Evolutionary conservation across 192 early-diverging fungal genomes (phyloP), one percentile per base, ranked within the genome.

Genomic region (Coemansia sp.): DNA sequence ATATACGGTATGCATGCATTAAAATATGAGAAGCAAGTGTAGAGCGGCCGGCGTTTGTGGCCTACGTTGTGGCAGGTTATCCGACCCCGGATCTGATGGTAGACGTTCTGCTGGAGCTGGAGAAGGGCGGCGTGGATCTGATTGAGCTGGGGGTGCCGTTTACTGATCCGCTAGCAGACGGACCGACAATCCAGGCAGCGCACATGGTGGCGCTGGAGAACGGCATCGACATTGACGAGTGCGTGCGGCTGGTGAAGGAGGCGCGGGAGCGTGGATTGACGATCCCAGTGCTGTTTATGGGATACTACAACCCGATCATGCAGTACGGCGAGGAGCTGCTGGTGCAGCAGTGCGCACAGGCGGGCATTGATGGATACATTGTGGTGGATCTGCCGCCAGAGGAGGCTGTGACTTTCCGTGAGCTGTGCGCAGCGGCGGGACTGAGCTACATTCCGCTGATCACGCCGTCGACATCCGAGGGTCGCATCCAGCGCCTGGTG

Each of bases 81-180:
- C 97, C 97, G 36, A 76, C 86, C 14, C 84, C 86, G 18, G 83
- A 85, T 47, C 85, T 88, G 54, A 92, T 95, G 0, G 89, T 93
- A 51, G 91, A 93, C 56, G 79, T 91, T 10, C 76, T 99, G 57
- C 84, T 99, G n/a, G 87, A 86, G 17, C 82, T 97, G 5, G 87
- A 99, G 67, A 83, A 81, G 64, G 95, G 96, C 59, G 97, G 97
- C 36, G 91, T 90, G 14, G 96, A 98, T 67, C 86, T 95, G 18
- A 93, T 99, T 66, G 97, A 99, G 80, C 83, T 99, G 18, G 97
- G 97, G 36, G 87, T 99, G 12, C 97, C 97, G 11, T 99, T 99
- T 72, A 94, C 96, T 23, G 97, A 99, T 68, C 96, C 97, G 31
- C 84, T 97, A 21, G 97, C 95, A 15, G 97, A 99, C 66, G 97